Conservation (phyloP, 768 basidiomycete genomes). For the Leccinum pellstonianum region DNA sequence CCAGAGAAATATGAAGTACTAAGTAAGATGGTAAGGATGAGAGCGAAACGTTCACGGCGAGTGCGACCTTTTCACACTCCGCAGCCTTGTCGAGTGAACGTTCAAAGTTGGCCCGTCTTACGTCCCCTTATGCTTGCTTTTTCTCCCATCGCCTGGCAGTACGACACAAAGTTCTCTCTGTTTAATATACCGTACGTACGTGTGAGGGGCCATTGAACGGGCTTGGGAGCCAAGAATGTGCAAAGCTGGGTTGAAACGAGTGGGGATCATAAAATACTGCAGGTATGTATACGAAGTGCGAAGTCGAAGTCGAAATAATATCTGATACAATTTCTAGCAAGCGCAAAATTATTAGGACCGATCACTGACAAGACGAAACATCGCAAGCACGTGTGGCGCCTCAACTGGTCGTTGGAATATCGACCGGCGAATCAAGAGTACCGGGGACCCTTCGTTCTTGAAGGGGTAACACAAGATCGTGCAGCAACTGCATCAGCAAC, state of each 20-base stretch:
- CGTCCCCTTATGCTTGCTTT: neutral
- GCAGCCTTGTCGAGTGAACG: slow-evolving; percentile 18
- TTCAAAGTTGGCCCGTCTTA: neutral
- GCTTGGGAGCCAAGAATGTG: slow-evolving; percentile 13
- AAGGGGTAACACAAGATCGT: slow-evolving; percentile 43
- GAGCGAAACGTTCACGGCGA: slow-evolving; percentile 24
- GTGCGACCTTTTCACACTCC: slow-evolving; percentile 35
- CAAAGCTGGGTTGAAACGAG: slow-evolving; percentile 6
- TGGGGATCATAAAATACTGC: slow-evolving; percentile 27
- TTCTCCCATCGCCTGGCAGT: neutral
- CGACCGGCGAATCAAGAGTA: slow-evolving; percentile 21
- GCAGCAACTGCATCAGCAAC: slow-evolving; percentile 60
- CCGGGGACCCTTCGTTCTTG: slow-evolving; percentile 26
- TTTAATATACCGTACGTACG: slow-evolving; percentile 20
- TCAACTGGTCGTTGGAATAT: neutral
- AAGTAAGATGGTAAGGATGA: slow-evolving; percentile 39
- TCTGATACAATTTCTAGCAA: slow-evolving; percentile 29
- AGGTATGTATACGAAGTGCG: slow-evolving; percentile 28
- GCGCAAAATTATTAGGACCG: slow-evolving; percentile 11
- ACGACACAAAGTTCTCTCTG: neutral
- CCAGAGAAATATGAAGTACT: slow-evolving; percentile 38
- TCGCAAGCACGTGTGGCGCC: neutral
- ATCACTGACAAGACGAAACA: slow-evolving; percentile 1
- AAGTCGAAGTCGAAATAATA: slow-evolving; percentile 14
- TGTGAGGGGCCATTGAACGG: slow-evolving; percentile 19